Percentiles rank a stretch among this genome's conserved stretches.
phyloP scores from a whole-genome alignment of 1,284 basidiomycete genomes.

The Coniferiporia weirii region DNA sequence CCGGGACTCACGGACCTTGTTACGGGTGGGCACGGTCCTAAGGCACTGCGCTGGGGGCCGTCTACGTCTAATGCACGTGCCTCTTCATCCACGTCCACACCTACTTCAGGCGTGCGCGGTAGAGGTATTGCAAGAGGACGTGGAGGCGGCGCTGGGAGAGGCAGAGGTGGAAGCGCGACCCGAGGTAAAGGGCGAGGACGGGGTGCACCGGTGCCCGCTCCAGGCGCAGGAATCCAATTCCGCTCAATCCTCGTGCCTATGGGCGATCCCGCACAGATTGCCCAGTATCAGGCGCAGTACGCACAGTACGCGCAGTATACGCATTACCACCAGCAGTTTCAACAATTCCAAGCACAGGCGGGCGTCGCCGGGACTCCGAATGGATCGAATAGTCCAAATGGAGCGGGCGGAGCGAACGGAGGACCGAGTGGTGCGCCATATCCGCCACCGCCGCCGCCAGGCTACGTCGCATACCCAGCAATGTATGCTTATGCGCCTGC shows the following conservation, averaged over 20 bases:
- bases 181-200: background rate
- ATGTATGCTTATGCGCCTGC: background rate
- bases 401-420: background rate
- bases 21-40: background rate
- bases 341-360: background rate
- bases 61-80: too few relatives aligned
- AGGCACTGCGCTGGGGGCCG: background rate
- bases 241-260: slow-evolving; percentile 10
- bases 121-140: background rate
- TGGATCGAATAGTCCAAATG: background rate
- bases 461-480: background rate
- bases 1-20: background rate
- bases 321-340: background rate
- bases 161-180: background rate
- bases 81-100: background rate
- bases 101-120: background rate
- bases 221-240: background rate
- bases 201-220: background rate
- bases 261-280: background rate
- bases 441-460: background rate
- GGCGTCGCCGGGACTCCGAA: background rate
- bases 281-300: slow-evolving; percentile 11
- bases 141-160: background rate
- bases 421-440: background rate
- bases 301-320: slow-evolving; percentile 8